A percentile compares a stretch with the other conserved stretches of the same genome.
Evolutionary conservation across 495 filamentous ascomycete species (phyloP).

Genomic region (Podospora australis): DNA sequence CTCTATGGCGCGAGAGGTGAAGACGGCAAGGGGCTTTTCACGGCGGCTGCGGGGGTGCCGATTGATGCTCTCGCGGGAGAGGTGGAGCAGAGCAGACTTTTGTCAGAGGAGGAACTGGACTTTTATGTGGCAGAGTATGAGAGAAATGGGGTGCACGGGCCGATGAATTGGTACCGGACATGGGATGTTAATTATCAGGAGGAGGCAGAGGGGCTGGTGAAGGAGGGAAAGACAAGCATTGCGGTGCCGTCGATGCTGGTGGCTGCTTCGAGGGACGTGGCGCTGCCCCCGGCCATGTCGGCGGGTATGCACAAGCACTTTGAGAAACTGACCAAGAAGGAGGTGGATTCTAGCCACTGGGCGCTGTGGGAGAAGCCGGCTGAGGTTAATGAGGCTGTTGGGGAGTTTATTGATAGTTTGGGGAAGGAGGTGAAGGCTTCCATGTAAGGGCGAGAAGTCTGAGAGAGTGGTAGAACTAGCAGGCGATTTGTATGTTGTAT

Average conservation of each 20-base stretch:
- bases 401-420: constrained; percentile 28
- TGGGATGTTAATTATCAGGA: constrained; percentile 66
- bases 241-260: constrained; percentile 69
- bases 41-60: constrained; percentile 49
- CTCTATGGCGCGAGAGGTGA: constrained; percentile 58
- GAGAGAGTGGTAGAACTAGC: background rate
- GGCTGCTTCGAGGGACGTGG: constrained; percentile 58
- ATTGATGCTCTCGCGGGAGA: constrained; percentile 38
- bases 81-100: constrained; percentile 46
- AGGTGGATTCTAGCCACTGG: constrained; percentile 65
- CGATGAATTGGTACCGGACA: constrained; percentile 82
- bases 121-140: constrained; percentile 67
- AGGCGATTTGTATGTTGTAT: background rate
- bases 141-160: constrained; percentile 66
- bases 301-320: constrained; percentile 60
- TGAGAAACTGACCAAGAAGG: constrained; percentile 50
- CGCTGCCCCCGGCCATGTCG: constrained; percentile 60
- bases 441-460: constrained; percentile 15
- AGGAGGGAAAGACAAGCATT: constrained; percentile 35
- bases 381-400: constrained; percentile 40
- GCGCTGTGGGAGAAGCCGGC: constrained; percentile 56
- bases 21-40: constrained; percentile 49
- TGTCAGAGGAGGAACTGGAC: constrained; percentile 65
- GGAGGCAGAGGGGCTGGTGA: constrained; percentile 47
- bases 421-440: constrained; percentile 17